phyloP scores from a whole-genome alignment of 257 asterid genomes.

The Solanum corneliomulleri region DNA sequence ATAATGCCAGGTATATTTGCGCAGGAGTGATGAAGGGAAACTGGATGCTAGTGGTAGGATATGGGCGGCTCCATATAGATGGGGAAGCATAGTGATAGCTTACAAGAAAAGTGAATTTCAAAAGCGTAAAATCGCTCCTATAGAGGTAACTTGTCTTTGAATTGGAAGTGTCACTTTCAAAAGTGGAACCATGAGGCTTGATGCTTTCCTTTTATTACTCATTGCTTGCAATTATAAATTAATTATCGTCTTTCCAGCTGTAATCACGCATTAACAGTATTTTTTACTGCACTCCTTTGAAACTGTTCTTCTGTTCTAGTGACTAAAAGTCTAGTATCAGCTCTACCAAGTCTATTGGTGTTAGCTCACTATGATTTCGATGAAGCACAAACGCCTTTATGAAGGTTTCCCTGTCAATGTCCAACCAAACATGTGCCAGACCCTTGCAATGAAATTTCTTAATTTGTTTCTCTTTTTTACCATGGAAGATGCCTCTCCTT shows the following conservation, averaged over 20 bases:
- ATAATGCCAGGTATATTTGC: slow-evolving; percentile 91
- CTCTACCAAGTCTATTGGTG: background rate
- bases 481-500: background rate
- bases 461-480: background rate
- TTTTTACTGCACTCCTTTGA: background rate
- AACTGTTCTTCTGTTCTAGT: background rate
- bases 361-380: background rate
- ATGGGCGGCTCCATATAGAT: slow-evolving; percentile 92
- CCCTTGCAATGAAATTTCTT: background rate
- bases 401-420: background rate
- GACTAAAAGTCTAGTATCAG: background rate
- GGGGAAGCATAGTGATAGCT: slow-evolving; percentile 96
- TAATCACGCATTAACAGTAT: background rate
- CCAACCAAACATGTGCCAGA: background rate
- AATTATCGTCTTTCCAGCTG: background rate
- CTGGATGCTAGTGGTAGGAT: slow-evolving; percentile 58
- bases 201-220: background rate
- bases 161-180: background rate
- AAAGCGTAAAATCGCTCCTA: slow-evolving; percentile 56
- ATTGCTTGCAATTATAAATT: background rate
- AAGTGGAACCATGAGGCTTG: background rate
- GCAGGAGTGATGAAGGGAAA: slow-evolving; percentile 84
- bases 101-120: slow-evolving; percentile 64
- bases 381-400: background rate
- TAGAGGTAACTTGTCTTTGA: slow-evolving; percentile 39